phyloP scores from a whole-genome alignment of 208 protist genomes.

The Leishmania lainsoni region DNA sequence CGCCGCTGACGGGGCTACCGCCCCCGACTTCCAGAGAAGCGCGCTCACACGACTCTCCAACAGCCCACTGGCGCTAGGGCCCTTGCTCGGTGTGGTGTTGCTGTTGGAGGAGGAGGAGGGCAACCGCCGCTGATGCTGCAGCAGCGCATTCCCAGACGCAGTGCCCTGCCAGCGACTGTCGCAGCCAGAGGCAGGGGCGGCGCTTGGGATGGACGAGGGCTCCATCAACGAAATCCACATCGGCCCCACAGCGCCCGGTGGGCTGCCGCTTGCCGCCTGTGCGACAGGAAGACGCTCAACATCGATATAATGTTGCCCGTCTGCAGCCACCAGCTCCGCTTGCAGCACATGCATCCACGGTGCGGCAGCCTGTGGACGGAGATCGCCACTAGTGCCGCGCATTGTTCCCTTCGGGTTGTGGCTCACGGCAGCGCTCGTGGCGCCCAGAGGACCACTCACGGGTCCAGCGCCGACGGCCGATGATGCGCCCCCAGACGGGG shows the following conservation, averaged over 20 bases:
- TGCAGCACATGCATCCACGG: slow-evolving; percentile 30
- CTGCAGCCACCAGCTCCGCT: slow-evolving; percentile 15
- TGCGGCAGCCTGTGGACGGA: slow-evolving; percentile 1
- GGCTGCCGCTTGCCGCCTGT: neutral
- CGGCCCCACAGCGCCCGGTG: neutral
- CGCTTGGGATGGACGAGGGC: neutral
- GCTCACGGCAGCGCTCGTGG: neutral
- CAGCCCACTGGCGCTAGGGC: slow-evolving; percentile 1
- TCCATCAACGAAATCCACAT: neutral
- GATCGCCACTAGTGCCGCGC: slow-evolving; percentile 1
- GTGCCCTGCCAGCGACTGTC: neutral
- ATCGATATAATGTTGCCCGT: slow-evolving; percentile 30
- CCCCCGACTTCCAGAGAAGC: slow-evolving; percentile 25
- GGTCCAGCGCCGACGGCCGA: neutral
- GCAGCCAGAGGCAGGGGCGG: neutral
- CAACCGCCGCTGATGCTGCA: neutral
- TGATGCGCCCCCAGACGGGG: neutral
- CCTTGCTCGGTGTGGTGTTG: neutral
- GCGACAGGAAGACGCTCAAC: slow-evolving; percentile 12
- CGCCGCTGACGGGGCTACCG: neutral
- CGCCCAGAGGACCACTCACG: neutral
- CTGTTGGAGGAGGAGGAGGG: neutral
- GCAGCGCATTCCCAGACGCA: neutral
- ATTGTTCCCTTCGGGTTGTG: neutral
- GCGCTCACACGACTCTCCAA: slow-evolving; percentile 19